Percentiles rank a stretch among this genome's conserved stretches.
These are phyloP conservation scores for Oemleria cerasiformis DNA, from an alignment of 306 rosid genomes.

Conservation along the genomic window DNA sequence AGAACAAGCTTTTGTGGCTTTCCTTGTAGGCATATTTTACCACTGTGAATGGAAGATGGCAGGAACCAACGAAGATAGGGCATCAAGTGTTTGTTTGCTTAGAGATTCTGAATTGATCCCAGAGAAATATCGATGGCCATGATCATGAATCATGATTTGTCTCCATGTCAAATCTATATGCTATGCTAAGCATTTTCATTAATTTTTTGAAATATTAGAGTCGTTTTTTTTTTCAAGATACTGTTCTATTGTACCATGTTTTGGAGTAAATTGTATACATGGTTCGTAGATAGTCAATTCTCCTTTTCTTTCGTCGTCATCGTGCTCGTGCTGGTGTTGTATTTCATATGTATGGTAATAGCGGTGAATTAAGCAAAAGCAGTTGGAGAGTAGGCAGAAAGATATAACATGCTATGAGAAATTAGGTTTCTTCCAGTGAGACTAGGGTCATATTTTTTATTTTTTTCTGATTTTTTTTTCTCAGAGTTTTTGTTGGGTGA, in stretches of 20 bases:
- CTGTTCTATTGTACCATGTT: neutral
- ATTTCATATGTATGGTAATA: neutral
- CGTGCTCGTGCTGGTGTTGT: too few species aligned
- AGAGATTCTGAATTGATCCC: constrained; percentile 39
- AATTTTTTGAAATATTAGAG: constrained; percentile 5
- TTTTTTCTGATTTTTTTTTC: too few species aligned
- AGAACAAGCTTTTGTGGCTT: constrained; percentile 14
- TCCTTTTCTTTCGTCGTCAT: too few species aligned
- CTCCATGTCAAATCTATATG: constrained; percentile 26
- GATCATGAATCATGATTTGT: constrained; percentile 32
- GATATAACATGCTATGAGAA: too few species aligned
- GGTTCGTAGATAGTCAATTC: neutral
- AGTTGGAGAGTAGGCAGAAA: too few species aligned
- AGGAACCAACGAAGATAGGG: constrained; percentile 48
- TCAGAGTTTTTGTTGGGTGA: too few species aligned
- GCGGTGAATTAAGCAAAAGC: too few species aligned
- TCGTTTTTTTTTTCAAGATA: neutral
- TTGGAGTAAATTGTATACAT: neutral
- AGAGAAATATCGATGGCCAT: constrained; percentile 40
- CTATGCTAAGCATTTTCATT: constrained; percentile 12
- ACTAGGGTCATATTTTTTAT: too few species aligned
- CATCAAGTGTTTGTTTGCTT: constrained; percentile 46
- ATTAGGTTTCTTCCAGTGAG: too few species aligned
- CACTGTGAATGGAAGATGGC: constrained; percentile 42
- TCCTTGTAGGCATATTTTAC: constrained; percentile 39